These are phyloP conservation scores for Salvia rosmarinus DNA, from an alignment of 257 asterid genomes.

Conservation along the genomic window DNA sequence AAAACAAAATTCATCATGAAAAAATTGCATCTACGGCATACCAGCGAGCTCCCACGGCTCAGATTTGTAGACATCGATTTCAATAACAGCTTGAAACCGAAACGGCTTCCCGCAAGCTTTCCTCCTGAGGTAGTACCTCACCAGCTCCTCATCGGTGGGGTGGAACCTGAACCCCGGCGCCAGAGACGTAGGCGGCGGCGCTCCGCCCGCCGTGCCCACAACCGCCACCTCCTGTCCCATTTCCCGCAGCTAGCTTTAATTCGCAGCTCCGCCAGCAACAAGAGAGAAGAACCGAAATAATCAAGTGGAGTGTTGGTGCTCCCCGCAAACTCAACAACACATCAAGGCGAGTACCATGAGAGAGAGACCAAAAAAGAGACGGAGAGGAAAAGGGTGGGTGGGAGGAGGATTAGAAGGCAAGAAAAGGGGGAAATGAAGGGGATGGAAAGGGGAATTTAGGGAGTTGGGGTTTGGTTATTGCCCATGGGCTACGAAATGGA, in stretches of 20 bases:
- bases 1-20: background rate
- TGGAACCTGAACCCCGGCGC: conserved; percentile 98
- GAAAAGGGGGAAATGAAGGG: conserved; percentile 44
- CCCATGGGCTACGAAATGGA: conserved; percentile 59
- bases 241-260: conserved; percentile 21
- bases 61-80: conserved; percentile 95
- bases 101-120: conserved; percentile 84
- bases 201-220: conserved; percentile 45
- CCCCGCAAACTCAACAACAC: conserved; percentile 35
- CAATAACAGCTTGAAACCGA: conserved; percentile 82
- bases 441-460: conserved; percentile 31
- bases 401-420: conserved; percentile 62
- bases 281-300: background rate
- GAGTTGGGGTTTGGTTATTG: conserved; percentile 45
- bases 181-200: conserved; percentile 70
- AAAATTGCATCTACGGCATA: conserved; percentile 25
- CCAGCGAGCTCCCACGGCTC: conserved; percentile 97
- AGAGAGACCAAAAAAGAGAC: background rate
- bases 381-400: conserved; percentile 38
- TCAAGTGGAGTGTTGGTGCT: conserved; percentile 27
- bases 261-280: conserved; percentile 9
- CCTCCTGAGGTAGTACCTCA: conserved; percentile 80
- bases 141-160: conserved; percentile 95
- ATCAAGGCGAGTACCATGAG: conserved; percentile 26
- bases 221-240: conserved; percentile 61